These are phyloP conservation scores for Pichia terricola DNA, from an alignment of 1,139 yeast genomes.

Conservation along the genomic window DNA sequence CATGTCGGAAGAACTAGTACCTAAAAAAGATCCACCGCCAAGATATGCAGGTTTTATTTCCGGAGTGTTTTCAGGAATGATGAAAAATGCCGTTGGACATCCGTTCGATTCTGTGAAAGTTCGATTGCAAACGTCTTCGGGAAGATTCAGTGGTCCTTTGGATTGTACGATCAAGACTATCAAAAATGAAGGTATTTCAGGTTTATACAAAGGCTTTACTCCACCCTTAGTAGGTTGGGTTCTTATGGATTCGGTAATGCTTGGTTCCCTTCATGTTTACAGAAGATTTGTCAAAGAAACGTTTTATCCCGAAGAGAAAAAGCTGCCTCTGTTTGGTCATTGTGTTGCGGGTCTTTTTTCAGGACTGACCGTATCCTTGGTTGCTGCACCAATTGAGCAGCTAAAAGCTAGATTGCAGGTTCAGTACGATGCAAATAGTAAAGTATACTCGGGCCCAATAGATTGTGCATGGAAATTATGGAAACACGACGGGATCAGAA, in stretches of 20 bases:
- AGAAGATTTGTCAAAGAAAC: conserved; percentile 56
- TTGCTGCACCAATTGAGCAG: conserved; percentile 90
- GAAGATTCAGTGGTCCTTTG: conserved; percentile 70
- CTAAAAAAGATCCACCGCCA: conserved; percentile 30
- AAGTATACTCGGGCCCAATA: conserved; percentile 65
- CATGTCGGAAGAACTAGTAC: conserved; percentile 2
- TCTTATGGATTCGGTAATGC: conserved; percentile 81
- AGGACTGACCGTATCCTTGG: conserved; percentile 86
- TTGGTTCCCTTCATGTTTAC: conserved; percentile 77
- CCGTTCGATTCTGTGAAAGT: conserved; percentile 91
- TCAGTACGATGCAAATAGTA: conserved; percentile 74
- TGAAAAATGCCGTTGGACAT: conserved; percentile 84
- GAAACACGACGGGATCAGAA: conserved; percentile 53
- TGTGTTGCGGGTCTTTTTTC: conserved; percentile 72
- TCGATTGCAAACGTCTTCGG: conserved; percentile 69
- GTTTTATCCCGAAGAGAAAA: conserved; percentile 45
- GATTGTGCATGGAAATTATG: conserved; percentile 54
- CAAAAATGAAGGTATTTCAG: conserved; percentile 62
- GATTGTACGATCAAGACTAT: conserved; percentile 72
- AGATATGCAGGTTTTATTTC: conserved; percentile 73
- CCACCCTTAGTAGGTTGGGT: conserved; percentile 94
- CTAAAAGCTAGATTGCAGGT: conserved; percentile 84
- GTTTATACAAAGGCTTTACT: conserved; percentile 81
- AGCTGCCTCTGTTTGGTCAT: conserved; percentile 67
- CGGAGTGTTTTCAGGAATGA: conserved; percentile 78